Evolutionary conservation across 2,329 filamentous ascomycete genomes (phyloP).

Genomic region (Ascochyta clinopodiicola): DNA sequence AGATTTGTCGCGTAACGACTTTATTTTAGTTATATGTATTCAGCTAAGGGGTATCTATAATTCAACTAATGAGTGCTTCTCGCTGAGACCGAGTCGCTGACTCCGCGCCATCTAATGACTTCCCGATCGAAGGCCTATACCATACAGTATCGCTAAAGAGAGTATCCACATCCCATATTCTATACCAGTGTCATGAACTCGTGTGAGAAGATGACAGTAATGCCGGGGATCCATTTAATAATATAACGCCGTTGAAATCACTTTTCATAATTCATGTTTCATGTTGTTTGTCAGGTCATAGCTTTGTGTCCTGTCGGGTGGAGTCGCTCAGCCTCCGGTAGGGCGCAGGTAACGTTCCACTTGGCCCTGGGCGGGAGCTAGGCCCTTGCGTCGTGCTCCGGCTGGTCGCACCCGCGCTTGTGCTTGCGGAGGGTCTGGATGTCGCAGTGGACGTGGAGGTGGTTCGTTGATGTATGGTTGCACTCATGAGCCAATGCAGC

Average conservation of each 20-base stretch:
- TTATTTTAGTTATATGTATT: neutral
- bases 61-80: slow-evolving; percentile 5
- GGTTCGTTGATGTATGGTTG: slow-evolving; percentile 56
- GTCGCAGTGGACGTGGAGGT: slow-evolving; percentile 35
- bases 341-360: slow-evolving; percentile 34
- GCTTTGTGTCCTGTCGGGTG: slow-evolving; percentile 47
- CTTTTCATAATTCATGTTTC: slow-evolving; percentile 29
- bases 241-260: slow-evolving; percentile 16
- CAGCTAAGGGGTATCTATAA: slow-evolving; percentile 14
- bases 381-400: slow-evolving; percentile 37
- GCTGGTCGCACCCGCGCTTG: slow-evolving; percentile 27
- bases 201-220: slow-evolving; percentile 9
- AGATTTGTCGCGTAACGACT: neutral
- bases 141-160: neutral
- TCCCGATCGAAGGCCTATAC: neutral
- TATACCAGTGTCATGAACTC: slow-evolving; percentile 18
- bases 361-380: slow-evolving; percentile 29
- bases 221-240: neutral
- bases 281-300: slow-evolving; percentile 23
- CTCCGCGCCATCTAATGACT: slow-evolving; percentile 1
- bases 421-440: slow-evolving; percentile 32
- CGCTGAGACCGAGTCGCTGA: neutral
- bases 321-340: slow-evolving; percentile 45
- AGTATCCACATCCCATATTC: slow-evolving; percentile 17
- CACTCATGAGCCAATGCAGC: slow-evolving; percentile 67